A percentile compares a stretch with the other conserved stretches of the same genome.
phyloP scores from a whole-genome alignment of 2,329 filamentous ascomycete species.

The Malbranchea zuffiana region DNA sequence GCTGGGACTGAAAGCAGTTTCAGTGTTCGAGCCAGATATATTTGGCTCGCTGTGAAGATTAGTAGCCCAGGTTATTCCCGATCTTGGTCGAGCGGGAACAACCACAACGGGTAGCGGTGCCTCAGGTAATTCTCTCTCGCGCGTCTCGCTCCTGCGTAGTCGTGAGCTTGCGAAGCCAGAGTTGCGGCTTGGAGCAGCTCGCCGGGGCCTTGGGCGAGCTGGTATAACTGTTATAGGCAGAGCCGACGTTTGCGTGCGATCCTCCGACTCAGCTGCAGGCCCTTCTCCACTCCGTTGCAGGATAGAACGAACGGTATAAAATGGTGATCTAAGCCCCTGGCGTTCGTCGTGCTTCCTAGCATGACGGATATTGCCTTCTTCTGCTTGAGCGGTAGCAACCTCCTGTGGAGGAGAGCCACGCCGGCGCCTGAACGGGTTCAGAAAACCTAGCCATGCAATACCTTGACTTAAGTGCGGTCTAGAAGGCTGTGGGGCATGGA shows the following conservation, averaged over 20 bases:
- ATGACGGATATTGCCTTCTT: conserved; percentile 17
- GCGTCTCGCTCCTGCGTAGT: conserved; percentile 16
- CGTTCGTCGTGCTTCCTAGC: conserved; percentile 27
- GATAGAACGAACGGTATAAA: conserved; percentile 40
- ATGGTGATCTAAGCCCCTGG: conserved; percentile 34
- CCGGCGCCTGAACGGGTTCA: conserved; percentile 49
- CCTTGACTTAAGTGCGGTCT: conserved; percentile 25
- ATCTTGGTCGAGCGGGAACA: conserved; percentile 46
- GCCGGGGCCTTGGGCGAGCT: conserved; percentile 15
- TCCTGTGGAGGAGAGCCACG: conserved; percentile 49
- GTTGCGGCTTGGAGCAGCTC: conserved; percentile 15
- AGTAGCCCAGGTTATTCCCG: conserved; percentile 46
- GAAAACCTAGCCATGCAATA: conserved; percentile 39
- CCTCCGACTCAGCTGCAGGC: conserved; percentile 29
- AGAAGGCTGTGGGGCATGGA: conserved; percentile 24
- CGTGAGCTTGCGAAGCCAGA: background rate
- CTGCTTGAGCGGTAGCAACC: conserved; percentile 46
- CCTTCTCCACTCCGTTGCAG: conserved; percentile 37
- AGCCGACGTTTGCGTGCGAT: conserved; percentile 27
- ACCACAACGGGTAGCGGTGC: conserved; percentile 43
- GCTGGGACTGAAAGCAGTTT: no score
- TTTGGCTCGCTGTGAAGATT: no score
- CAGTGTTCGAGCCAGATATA: conserved; percentile 3
- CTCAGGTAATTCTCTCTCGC: conserved; percentile 6
- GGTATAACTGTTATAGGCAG: conserved; percentile 52